Percentiles rank a stretch among this genome's conserved stretches.
These are phyloP conservation scores for Verticillium longisporum DNA, from an alignment of 2,329 filamentous ascomycete genomes.

Conservation along the genomic window DNA sequence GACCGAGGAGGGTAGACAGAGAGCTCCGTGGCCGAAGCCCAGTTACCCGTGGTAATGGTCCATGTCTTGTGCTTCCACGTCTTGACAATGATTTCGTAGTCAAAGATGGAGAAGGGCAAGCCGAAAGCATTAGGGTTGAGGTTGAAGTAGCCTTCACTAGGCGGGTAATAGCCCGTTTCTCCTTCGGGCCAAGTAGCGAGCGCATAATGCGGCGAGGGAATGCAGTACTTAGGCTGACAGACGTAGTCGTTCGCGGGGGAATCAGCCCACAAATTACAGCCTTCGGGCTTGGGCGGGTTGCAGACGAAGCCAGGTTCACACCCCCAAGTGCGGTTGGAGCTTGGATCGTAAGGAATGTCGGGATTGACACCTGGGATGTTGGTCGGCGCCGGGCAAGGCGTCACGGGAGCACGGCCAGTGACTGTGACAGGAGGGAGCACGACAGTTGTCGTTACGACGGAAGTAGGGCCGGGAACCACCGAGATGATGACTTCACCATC, in stretches of 20 bases:
- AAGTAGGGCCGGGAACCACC: slow-evolving; percentile 15
- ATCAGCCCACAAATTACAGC: slow-evolving; percentile 45
- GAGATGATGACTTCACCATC: slow-evolving; percentile 21
- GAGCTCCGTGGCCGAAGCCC: slow-evolving; percentile 43
- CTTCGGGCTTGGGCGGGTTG: slow-evolving; percentile 38
- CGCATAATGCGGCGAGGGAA: slow-evolving; percentile 28
- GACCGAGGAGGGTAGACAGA: slow-evolving; percentile 28
- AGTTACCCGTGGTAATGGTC: slow-evolving; percentile 49
- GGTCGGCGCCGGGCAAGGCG: slow-evolving; percentile 37
- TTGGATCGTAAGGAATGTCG: slow-evolving; percentile 19
- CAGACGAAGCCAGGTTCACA: slow-evolving; percentile 48
- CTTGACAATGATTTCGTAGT: slow-evolving; percentile 30
- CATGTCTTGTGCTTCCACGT: slow-evolving; percentile 25
- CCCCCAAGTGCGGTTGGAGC: slow-evolving; percentile 43
- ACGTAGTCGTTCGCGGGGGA: slow-evolving; percentile 37
- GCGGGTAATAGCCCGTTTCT: slow-evolving; percentile 43
- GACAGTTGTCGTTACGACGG: slow-evolving; percentile 10
- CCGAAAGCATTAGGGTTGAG: slow-evolving; percentile 58
- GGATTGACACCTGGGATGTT: slow-evolving; percentile 17
- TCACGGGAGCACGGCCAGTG: slow-evolving; percentile 21
- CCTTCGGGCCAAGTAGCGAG: slow-evolving; percentile 34
- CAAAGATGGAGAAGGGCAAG: slow-evolving; percentile 56
- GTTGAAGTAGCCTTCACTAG: slow-evolving; percentile 54
- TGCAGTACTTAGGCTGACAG: slow-evolving; percentile 38
- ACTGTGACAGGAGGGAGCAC: slow-evolving; percentile 19